Evolutionary conservation across 2,329 filamentous ascomycete genomes (phyloP).

Genomic region (Sporothrix variecibatus): DNA sequence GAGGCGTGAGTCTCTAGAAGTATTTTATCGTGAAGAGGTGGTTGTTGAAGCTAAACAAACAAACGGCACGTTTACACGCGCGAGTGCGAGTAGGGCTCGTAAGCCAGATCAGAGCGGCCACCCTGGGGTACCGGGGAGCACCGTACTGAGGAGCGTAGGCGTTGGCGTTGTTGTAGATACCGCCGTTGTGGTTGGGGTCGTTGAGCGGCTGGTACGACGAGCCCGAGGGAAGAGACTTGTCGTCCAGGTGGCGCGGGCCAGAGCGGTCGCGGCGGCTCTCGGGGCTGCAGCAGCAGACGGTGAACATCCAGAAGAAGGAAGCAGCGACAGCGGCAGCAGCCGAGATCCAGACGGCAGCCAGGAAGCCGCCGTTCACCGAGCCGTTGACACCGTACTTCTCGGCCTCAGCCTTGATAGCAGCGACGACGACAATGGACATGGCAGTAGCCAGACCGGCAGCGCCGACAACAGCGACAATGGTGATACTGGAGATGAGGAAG

Average conservation of each 20-base stretch:
- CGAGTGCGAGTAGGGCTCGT: constrained; percentile 64
- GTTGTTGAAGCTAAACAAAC: neutral
- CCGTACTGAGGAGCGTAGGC: constrained; percentile 34
- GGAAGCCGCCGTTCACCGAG: constrained; percentile 67
- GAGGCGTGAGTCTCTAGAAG: neutral
- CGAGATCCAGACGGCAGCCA: constrained; percentile 75
- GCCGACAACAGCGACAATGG: constrained; percentile 56
- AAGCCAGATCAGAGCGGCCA: constrained; percentile 55
- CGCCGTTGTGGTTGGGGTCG: constrained; percentile 40
- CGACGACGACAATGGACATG: constrained; percentile 69
- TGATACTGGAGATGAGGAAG: constrained; percentile 70
- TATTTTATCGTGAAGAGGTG: neutral
- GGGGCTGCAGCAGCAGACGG: constrained; percentile 82
- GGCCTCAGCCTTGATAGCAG: constrained; percentile 65
- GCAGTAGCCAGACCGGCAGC: constrained; percentile 74
- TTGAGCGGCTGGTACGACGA: constrained; percentile 49
- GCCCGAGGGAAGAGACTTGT: constrained; percentile 53
- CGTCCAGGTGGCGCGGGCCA: constrained; percentile 42
- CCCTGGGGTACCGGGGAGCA: constrained; percentile 44
- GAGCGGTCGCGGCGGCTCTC: constrained; percentile 49
- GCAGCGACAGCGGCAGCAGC: constrained; percentile 74
- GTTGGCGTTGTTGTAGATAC: constrained; percentile 43
- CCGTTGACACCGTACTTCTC: constrained; percentile 71
- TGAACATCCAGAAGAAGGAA: constrained; percentile 87
- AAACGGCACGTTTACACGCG: constrained; percentile 45